Conservation (phyloP, 2,329 filamentous ascomycete species). For the Talaromyces sp. region DNA sequence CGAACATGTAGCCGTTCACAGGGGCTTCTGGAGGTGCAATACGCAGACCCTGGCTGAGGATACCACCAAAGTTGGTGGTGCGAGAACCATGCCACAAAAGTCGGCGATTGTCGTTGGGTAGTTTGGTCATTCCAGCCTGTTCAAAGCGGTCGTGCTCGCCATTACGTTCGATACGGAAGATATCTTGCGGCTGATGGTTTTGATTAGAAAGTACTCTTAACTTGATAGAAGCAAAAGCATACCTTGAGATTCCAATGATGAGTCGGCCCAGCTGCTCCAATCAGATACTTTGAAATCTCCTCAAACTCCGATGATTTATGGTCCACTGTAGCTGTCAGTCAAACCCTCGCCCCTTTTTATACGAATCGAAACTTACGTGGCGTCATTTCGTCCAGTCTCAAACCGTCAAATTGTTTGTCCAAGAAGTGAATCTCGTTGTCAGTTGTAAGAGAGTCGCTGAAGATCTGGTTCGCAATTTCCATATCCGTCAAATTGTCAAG, state of each 20-base stretch:
- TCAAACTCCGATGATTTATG: conserved; percentile 60
- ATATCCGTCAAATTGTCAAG: conserved; percentile 80
- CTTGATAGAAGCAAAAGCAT: conserved; percentile 1
- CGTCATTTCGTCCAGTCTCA: conserved; percentile 75
- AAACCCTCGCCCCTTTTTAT: not conserved
- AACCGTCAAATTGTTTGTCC: conserved; percentile 69
- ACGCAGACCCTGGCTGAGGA: conserved; percentile 81
- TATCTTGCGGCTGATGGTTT: conserved; percentile 59
- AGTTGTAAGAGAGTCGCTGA: conserved; percentile 62
- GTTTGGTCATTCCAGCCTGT: conserved; percentile 52
- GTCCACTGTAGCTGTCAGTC: conserved; percentile 47
- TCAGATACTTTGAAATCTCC: conserved; percentile 66
- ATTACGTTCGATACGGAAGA: conserved; percentile 77
- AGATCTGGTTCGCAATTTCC: conserved; percentile 75
- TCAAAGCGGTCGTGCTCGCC: conserved; percentile 71
- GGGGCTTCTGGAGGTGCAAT: conserved; percentile 80
- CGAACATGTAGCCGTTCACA: conserved; percentile 80
- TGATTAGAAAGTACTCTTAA: not conserved
- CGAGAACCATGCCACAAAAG: conserved; percentile 87
- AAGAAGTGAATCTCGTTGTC: conserved; percentile 60
- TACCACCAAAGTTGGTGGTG: conserved; percentile 81
- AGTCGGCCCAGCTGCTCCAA: conserved; percentile 64
- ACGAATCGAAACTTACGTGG: conserved; percentile 40
- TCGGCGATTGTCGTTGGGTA: conserved; percentile 62
- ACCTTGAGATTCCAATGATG: conserved; percentile 54